These are phyloP conservation scores for Alternaria dauci DNA, from an alignment of 2,329 filamentous ascomycete genomes.

Conservation along the genomic window DNA sequence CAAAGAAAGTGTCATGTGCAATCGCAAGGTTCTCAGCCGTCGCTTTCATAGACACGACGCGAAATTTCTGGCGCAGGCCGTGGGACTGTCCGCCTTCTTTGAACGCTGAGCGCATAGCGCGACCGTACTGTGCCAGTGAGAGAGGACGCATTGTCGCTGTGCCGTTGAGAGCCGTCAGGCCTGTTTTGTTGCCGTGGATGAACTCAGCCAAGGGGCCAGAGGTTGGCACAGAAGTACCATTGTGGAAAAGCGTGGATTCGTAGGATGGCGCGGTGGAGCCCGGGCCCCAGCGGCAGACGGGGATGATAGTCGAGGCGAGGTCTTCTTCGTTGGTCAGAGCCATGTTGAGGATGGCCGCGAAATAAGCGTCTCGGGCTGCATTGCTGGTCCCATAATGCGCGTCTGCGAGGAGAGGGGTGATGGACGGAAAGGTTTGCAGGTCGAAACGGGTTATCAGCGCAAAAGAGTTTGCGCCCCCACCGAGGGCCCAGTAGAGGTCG, in stretches of 20 bases:
- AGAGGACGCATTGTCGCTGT: background rate
- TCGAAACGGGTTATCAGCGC: background rate
- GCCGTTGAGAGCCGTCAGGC: background rate
- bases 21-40: background rate
- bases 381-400: background rate
- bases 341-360: background rate
- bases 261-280: background rate
- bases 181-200: background rate
- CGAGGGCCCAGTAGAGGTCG: background rate
- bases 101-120: background rate
- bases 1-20: background rate
- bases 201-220: background rate
- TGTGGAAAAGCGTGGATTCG: background rate
- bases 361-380: background rate
- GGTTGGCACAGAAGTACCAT: background rate
- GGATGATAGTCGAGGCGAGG: background rate
- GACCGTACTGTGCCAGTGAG: background rate
- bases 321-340: background rate
- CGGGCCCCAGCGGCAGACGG: background rate
- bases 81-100: background rate
- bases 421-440: background rate
- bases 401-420: background rate
- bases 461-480: background rate
- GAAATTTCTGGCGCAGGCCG: background rate
- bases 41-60: background rate